Base-by-base conservation (phyloP, 176 grass and related monocot genomes). In the Alopecurus myosuroides region DNA sequence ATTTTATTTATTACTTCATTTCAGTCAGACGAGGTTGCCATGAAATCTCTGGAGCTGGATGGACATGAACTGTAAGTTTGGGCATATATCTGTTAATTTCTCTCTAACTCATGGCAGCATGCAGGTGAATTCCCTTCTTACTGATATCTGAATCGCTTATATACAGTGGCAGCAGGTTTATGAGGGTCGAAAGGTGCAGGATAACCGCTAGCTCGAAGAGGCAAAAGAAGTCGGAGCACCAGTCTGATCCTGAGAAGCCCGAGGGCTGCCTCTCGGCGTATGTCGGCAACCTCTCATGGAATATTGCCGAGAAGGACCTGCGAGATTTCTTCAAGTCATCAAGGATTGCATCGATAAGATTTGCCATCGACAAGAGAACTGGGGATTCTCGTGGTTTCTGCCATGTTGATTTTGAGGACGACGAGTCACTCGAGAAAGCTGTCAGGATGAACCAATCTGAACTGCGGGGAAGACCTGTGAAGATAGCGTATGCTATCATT, bases 361-460 rank as follows among this genome's bases (percentile, higher is more conserved):
- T 99, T 81, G 93, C 91, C 18, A 39, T 86, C 0, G 84, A 96
- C 79, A 96, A 92, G 65, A 85, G 60, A 42, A 96, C 89, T 0
- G 93, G 93, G 29, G 78, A 52, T 68, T 91, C 78, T 48, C 82
- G 88, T 1, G 97, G 97, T 46, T 99, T 96, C 82, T 91, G 89
- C 42, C 93, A 99, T 63, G 58, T 96, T 26, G 97, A 99, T 84
- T 96, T 99, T 41, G 73, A 96, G 69, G 93, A 98, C 5, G 93
- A 94, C 0, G 64, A 94, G 9, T 99, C 93, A 0, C 88, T 96
- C 40, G 93, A 96, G 79, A 90, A 85, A 81, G 93, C 91, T 51
- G 76, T 99, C 9, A 80, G 77, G 33, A 92, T 94, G 90, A 94
- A 96, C 37, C 93, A 99, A 61, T 77, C 70, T 83, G 88, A 92